Evolutionary conservation across 164 flowering plant species (phyloP).

Genomic region (Berberis thunbergii): DNA sequence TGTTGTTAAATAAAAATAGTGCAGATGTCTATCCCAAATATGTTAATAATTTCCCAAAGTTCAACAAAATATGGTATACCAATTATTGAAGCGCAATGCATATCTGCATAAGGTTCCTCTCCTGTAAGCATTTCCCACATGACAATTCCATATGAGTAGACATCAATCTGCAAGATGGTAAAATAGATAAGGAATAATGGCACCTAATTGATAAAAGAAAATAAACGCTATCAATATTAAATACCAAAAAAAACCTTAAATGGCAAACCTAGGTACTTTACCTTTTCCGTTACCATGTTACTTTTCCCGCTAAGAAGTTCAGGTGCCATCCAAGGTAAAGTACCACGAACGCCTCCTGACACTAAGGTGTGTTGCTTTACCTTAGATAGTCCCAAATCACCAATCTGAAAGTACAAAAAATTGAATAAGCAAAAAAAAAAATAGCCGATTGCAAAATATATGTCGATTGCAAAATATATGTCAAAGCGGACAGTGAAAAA

Average conservation of each 20-base stretch:
- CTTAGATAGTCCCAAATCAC: slow-evolving; percentile 90
- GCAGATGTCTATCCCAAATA: too few species aligned
- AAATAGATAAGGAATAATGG: not conserved
- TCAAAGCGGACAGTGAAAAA: not conserved
- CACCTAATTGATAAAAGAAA: not conserved
- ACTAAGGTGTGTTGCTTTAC: slow-evolving; percentile 89
- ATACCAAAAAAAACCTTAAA: not conserved
- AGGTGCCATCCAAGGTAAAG: slow-evolving; percentile 99
- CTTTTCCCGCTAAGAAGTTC: slow-evolving; percentile 93
- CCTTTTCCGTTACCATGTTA: slow-evolving; percentile 92
- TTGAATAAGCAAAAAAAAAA: not conserved
- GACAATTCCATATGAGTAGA: slow-evolving; percentile 86
- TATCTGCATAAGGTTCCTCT: slow-evolving; percentile 85
- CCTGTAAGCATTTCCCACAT: slow-evolving; percentile 99
- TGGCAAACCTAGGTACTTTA: slow-evolving; percentile 7
- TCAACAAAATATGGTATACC: slow-evolving; percentile 33
- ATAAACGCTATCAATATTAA: not conserved
- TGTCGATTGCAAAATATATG: too few species aligned
- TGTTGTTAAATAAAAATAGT: too few species aligned
- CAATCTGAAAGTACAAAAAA: slow-evolving; percentile 47
- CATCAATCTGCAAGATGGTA: slow-evolving; percentile 63
- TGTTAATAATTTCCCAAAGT: not conserved
- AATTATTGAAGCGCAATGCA: slow-evolving; percentile 90
- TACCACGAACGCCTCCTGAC: slow-evolving; percentile 97
- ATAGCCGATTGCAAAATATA: too few species aligned